These are phyloP conservation scores for Aegilops umbellulata DNA, from an alignment of 176 grass and related monocot genomes.

Conservation along the genomic window DNA sequence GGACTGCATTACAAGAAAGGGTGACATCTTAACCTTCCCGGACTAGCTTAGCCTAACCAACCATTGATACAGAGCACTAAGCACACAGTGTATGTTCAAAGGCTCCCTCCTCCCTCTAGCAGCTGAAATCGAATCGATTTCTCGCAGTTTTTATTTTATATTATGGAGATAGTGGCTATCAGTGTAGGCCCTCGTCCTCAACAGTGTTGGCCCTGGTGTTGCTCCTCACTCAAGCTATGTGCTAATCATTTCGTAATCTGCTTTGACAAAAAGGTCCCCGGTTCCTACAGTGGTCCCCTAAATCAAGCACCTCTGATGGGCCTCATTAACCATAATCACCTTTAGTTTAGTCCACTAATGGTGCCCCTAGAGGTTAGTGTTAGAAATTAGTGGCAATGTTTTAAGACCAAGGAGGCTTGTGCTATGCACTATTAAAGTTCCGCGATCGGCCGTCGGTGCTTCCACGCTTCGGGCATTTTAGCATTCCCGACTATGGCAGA, in stretches of 20 bases:
- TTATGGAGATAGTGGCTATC: slow-evolving; percentile 2
- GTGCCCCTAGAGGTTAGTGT: neutral
- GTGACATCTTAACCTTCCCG: slow-evolving; percentile 58
- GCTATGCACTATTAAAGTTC: neutral
- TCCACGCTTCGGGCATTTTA: neutral
- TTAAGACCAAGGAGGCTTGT: neutral
- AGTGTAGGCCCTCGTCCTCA: neutral
- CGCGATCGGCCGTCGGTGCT: neutral
- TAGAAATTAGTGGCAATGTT: slow-evolving; percentile 5
- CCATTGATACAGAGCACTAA: slow-evolving; percentile 15
- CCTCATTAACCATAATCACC: slow-evolving; percentile 16
- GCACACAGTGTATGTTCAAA: slow-evolving; percentile 15
- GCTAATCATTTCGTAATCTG: slow-evolving; percentile 34
- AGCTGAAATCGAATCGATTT: neutral
- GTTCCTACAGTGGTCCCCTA: neutral
- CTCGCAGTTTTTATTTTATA: neutral
- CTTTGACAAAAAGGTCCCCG: slow-evolving; percentile 23
- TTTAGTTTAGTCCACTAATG: neutral
- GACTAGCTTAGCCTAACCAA: slow-evolving; percentile 64
- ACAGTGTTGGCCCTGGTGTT: slow-evolving; percentile 21
- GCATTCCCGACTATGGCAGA: neutral
- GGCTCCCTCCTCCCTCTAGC: neutral
- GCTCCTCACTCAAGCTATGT: slow-evolving; percentile 49
- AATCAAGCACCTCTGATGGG: slow-evolving; percentile 13
- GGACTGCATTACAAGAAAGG: slow-evolving; percentile 38